These are phyloP conservation scores for Myriosclerotinia duriaeana DNA, from an alignment of 2,329 filamentous ascomycete genomes.

Conservation along the genomic window DNA sequence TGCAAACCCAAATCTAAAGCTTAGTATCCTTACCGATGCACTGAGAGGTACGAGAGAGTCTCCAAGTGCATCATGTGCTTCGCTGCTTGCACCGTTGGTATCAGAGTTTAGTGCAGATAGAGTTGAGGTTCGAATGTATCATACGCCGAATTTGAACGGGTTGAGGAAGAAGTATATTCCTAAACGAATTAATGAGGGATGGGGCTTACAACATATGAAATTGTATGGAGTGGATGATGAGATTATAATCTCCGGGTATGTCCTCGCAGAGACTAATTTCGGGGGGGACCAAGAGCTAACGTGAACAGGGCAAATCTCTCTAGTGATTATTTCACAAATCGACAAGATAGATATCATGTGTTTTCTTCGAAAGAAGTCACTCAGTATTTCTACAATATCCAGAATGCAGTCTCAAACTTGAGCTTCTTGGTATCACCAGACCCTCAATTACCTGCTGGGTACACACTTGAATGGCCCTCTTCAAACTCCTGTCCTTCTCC, in stretches of 20 bases:
- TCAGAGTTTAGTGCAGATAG: slow-evolving; percentile 78
- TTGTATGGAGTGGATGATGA: slow-evolving; percentile 94
- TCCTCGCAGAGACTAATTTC: background rate
- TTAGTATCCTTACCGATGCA: slow-evolving; percentile 90
- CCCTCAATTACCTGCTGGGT: slow-evolving; percentile 53
- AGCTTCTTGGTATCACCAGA: slow-evolving; percentile 77
- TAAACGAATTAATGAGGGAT: slow-evolving; percentile 92
- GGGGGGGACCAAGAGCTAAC: background rate
- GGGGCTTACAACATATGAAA: slow-evolving; percentile 99
- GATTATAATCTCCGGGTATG: slow-evolving; percentile 85
- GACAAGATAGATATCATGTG: slow-evolving; percentile 91
- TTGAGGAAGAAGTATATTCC: slow-evolving; percentile 81
- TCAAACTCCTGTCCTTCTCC: slow-evolving; percentile 75
- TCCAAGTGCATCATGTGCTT: slow-evolving; percentile 82
- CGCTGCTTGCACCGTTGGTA: slow-evolving; percentile 80
- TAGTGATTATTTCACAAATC: slow-evolving; percentile 91
- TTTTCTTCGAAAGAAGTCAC: slow-evolving; percentile 78
- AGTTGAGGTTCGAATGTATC: slow-evolving; percentile 95
- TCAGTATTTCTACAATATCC: slow-evolving; percentile 77
- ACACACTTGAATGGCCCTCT: slow-evolving; percentile 69
- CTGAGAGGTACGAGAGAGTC: slow-evolving; percentile 89
- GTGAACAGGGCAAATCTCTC: slow-evolving; percentile 74
- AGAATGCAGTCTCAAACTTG: slow-evolving; percentile 72
- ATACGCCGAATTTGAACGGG: slow-evolving; percentile 92
- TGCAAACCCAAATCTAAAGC: slow-evolving; percentile 69